Percentiles rank a stretch among this genome's conserved stretches.
phyloP scores from a whole-genome alignment of 2,329 filamentous ascomycete species.

The Colletotrichum tropicicola region DNA sequence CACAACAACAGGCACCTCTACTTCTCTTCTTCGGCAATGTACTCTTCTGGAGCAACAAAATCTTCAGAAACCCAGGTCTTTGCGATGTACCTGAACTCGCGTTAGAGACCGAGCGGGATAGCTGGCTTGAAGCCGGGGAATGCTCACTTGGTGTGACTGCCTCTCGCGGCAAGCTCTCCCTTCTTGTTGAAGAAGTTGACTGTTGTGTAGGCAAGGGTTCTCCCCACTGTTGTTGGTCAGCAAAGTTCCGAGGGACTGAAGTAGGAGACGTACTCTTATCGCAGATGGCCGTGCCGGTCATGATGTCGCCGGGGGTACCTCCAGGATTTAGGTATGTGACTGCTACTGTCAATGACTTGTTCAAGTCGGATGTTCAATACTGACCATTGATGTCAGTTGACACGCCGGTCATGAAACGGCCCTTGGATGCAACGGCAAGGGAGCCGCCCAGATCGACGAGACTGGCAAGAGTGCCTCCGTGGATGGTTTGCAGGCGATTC shows the following conservation, averaged over 20 bases:
- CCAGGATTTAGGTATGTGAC: constrained; percentile 71
- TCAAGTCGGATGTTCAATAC: neutral
- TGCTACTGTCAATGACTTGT: constrained; percentile 36
- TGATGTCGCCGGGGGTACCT: constrained; percentile 63
- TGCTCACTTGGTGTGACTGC: constrained; percentile 73
- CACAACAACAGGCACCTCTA: neutral
- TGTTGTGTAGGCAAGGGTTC: constrained; percentile 68
- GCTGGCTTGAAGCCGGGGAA: too few relatives aligned
- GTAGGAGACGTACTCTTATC: constrained; percentile 63
- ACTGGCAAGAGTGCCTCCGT: constrained; percentile 82
- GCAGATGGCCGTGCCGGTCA: constrained; percentile 65
- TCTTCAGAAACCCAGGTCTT: constrained; percentile 46
- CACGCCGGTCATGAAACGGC: constrained; percentile 69
- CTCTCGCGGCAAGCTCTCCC: constrained; percentile 67
- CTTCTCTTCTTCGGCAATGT: constrained; percentile 39
- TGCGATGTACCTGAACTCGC: constrained; percentile 48
- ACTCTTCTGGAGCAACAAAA: constrained; percentile 46
- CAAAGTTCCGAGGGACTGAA: neutral
- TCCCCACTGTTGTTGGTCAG: constrained; percentile 60
- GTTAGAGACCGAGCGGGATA: neutral
- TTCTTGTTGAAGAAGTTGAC: constrained; percentile 67
- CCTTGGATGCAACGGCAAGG: constrained; percentile 71
- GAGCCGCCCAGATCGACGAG: constrained; percentile 76
- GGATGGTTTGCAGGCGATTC: constrained; percentile 81
- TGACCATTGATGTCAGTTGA: constrained; percentile 72